phyloP scores from a whole-genome alignment of 2,329 filamentous ascomycete species.

The Rachicladosporium sp. region DNA sequence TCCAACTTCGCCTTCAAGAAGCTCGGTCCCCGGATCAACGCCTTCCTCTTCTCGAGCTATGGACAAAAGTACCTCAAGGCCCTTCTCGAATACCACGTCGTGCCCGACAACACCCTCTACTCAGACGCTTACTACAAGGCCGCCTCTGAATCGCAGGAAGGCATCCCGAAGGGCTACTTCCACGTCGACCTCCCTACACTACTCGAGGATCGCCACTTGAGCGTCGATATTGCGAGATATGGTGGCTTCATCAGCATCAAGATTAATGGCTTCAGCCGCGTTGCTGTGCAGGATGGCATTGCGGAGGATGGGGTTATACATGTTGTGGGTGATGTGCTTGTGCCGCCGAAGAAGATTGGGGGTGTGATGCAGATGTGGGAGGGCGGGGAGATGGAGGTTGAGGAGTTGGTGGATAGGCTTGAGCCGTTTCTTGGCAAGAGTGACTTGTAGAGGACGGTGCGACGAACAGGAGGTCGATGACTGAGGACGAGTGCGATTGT shows the following conservation, averaged over 20 bases:
- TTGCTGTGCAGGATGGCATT: conserved; percentile 57
- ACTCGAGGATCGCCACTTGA: conserved; percentile 51
- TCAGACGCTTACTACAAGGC: conserved; percentile 64
- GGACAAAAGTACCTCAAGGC: conserved; percentile 67
- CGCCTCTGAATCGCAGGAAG: conserved; percentile 15
- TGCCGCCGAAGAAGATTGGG: conserved; percentile 55
- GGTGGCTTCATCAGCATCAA: conserved; percentile 59
- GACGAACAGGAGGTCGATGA: no score
- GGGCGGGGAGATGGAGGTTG: conserved; percentile 43
- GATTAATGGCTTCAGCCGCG: conserved; percentile 60
- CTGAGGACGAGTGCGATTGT: no score
- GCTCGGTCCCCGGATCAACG: conserved; percentile 61
- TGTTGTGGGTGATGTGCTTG: conserved; percentile 57
- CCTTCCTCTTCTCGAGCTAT: conserved; percentile 69
- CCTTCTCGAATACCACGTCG: conserved; percentile 67
- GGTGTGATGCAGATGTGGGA: conserved; percentile 27
- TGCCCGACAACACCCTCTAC: conserved; percentile 64
- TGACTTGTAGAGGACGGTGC: conserved; percentile 12
- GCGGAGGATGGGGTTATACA: conserved; percentile 75
- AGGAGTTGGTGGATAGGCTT: conserved; percentile 48
- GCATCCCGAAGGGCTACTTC: conserved; percentile 38
- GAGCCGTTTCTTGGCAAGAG: conserved; percentile 31
- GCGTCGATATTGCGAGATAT: conserved; percentile 58
- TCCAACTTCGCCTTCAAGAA: conserved; percentile 67
- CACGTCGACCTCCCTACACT: conserved; percentile 63